Conservation (phyloP, 768 basidiomycete species). For the Lepiota brunneoincarnata region DNA sequence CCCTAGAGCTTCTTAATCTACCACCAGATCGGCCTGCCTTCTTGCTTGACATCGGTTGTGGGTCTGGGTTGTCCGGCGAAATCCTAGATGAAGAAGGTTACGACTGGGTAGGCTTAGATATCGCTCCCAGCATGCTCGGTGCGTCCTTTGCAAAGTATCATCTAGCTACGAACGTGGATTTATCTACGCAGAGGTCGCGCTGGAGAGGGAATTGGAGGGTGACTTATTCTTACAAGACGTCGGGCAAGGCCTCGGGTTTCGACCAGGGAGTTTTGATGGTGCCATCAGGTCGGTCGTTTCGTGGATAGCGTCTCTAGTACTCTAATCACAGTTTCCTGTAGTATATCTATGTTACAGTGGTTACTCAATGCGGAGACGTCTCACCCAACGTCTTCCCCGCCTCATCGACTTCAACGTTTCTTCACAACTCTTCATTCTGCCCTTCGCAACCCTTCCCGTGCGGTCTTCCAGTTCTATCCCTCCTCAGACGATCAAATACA, state of each 20-base stretch:
- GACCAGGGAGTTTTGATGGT: constrained; percentile 96
- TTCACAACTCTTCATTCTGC: constrained; percentile 91
- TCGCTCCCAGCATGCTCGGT: constrained; percentile 98
- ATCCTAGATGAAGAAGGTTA: constrained; percentile 95
- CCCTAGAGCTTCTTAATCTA: constrained; percentile 85
- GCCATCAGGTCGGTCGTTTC: constrained; percentile 75
- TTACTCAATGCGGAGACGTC: constrained; percentile 94
- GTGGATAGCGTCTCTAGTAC: not conserved
- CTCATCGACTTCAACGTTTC: constrained; percentile 80
- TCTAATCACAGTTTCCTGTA: constrained; percentile 27
- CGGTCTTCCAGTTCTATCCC: constrained; percentile 93
- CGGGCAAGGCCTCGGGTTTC: constrained; percentile 96
- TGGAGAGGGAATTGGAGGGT: constrained; percentile 93
- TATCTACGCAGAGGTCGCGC: constrained; percentile 82
- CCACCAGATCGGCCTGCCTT: constrained; percentile 79
- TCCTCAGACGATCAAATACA: constrained; percentile 96
- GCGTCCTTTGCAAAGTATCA: constrained; percentile 22
- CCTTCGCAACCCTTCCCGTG: constrained; percentile 81
- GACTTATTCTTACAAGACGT: constrained; percentile 97
- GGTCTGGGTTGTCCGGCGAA: constrained; percentile 95
- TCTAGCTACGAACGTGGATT: not conserved
- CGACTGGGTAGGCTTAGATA: constrained; percentile 90
- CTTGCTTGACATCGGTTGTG: constrained; percentile 94
- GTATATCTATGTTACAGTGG: constrained; percentile 99
- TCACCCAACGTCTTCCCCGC: constrained; percentile 84